A percentile compares a stretch with the other conserved stretches of the same genome.
Evolutionary conservation across 1,284 basidiomycete genomes (phyloP).

Genomic region (Peniophora sp.): DNA sequence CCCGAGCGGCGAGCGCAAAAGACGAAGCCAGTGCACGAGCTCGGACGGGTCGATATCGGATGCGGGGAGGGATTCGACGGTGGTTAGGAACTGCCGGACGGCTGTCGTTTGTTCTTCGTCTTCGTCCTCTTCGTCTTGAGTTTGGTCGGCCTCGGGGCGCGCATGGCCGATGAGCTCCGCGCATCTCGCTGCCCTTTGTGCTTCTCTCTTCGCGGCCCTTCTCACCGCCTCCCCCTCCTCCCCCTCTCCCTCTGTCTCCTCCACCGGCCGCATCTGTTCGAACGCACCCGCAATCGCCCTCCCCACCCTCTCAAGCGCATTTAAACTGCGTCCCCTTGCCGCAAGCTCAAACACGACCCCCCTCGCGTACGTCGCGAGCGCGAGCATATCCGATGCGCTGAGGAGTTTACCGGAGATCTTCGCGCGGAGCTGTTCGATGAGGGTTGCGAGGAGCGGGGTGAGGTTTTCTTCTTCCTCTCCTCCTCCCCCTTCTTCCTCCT

Average conservation of each 20-base stretch:
- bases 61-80: conserved; percentile 27
- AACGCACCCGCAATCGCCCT: background rate
- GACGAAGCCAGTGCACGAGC: conserved; percentile 52
- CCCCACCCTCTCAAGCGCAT: background rate
- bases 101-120: conserved; percentile 6
- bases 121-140: conserved; percentile 26
- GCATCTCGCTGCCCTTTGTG: too few relatives aligned
- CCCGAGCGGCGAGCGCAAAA: conserved; percentile 29
- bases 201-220: background rate
- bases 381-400: conserved; percentile 50
- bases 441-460: conserved; percentile 70
- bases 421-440: conserved; percentile 68
- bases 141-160: background rate
- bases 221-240: background rate
- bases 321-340: conserved; percentile 40
- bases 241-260: background rate
- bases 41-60: conserved; percentile 33
- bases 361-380: conserved; percentile 54
- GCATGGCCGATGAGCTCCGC: background rate
- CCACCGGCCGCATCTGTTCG: background rate
- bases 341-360: conserved; percentile 51
- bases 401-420: conserved; percentile 50
- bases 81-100: conserved; percentile 32
- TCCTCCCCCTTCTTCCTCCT: too few relatives aligned
- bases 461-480: conserved; percentile 1